Evolutionary conservation across 2,329 filamentous ascomycete genomes (phyloP).

Genomic region (Colletotrichum spaethianum): DNA sequence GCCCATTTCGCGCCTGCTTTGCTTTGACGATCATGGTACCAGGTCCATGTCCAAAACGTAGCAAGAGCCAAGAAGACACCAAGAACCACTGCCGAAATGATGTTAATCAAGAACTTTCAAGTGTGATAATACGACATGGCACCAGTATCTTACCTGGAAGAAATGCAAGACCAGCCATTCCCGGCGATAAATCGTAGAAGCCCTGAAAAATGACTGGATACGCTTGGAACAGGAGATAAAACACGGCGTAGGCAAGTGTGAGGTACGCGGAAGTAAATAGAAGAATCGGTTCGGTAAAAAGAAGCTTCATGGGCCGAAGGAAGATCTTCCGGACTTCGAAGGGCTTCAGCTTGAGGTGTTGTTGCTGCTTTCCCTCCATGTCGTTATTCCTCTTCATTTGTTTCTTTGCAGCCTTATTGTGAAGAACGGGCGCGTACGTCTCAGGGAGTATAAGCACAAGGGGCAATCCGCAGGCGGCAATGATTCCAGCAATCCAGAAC

Average conservation of each 20-base stretch:
- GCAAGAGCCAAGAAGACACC: conserved; percentile 21
- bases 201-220: conserved; percentile 64
- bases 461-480: conserved; percentile 48
- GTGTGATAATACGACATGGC: conserved; percentile 48
- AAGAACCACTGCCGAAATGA: conserved; percentile 43
- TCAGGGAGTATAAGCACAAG: conserved; percentile 57
- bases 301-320: conserved; percentile 63
- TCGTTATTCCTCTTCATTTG: conserved; percentile 64
- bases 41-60: conserved; percentile 46
- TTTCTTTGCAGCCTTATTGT: conserved; percentile 62
- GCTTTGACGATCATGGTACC: conserved; percentile 47
- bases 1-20: conserved; percentile 50
- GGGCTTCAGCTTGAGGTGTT: conserved; percentile 49
- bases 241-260: conserved; percentile 64
- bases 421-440: conserved; percentile 65
- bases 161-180: conserved; percentile 62
- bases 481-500: conserved; percentile 55
- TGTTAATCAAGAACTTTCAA: not conserved
- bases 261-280: conserved; percentile 63
- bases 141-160: conserved; percentile 58
- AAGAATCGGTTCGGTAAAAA: conserved; percentile 66
- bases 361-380: conserved; percentile 53
- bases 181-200: conserved; percentile 61
- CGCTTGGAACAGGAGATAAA: conserved; percentile 67
- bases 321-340: conserved; percentile 60